Percentiles rank a stretch among this genome's conserved stretches.
phyloP scores from a whole-genome alignment of 2,329 filamentous ascomycete species.

The Bipolaris sorokiniana region DNA sequence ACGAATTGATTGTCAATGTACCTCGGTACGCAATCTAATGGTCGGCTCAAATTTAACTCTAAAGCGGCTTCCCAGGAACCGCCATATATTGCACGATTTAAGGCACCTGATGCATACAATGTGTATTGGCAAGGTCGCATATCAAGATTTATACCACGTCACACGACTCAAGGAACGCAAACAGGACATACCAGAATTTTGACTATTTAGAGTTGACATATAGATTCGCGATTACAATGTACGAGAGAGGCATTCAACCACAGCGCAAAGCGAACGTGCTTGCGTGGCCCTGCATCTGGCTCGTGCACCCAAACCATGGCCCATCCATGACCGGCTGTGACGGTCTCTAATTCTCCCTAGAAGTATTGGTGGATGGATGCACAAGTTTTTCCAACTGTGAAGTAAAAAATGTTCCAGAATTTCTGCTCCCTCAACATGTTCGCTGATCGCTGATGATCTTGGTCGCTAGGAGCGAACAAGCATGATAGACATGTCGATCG shows the following conservation, averaged over 20 bases:
- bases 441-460: not conserved
- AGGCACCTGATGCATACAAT: constrained; percentile 1
- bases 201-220: not conserved
- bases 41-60: not conserved
- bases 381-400: not conserved
- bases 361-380: not conserved
- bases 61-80: constrained; percentile 4
- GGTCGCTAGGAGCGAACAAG: not conserved
- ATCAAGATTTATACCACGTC: not conserved
- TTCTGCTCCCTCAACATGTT: not conserved
- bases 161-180: not conserved
- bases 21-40: constrained; percentile 1
- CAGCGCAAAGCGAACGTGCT: not conserved
- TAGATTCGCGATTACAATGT: not conserved
- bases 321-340: not conserved
- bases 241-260: not conserved
- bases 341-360: not conserved
- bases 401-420: not conserved
- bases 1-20: not conserved
- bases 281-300: constrained; percentile 8
- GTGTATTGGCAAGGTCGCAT: not conserved
- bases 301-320: not conserved
- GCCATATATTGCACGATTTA: constrained; percentile 1
- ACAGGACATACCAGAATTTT: too few relatives aligned
- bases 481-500: not conserved